These are phyloP conservation scores for Papilionanthe hybrid DNA, from an alignment of 116 monocot species.

Conservation along the genomic window DNA sequence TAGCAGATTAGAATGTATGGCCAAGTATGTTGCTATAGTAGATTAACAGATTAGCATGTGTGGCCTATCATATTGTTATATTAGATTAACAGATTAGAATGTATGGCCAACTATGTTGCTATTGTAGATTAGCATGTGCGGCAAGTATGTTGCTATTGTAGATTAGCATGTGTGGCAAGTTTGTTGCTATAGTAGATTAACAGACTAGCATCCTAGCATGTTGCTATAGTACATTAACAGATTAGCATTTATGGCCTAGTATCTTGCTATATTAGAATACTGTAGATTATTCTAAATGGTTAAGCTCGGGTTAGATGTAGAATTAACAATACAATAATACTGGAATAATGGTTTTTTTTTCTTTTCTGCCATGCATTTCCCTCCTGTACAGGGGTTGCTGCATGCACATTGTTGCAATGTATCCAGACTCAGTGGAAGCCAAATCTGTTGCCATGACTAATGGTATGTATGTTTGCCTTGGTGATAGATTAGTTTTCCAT, in stretches of 20 bases:
- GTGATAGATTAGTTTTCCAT: not conserved
- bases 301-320: constrained; percentile 25
- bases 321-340: constrained; percentile 26
- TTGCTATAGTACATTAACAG: constrained; percentile 14
- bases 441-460: not conserved
- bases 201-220: not conserved
- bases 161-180: not conserved
- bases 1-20: no score
- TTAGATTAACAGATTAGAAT: no score
- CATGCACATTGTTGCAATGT: not conserved
- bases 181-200: not conserved
- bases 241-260: not conserved
- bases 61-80: no score
- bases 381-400: constrained; percentile 32
- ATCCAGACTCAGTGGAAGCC: not conserved
- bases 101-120: no score
- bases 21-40: no score
- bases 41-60: no score
- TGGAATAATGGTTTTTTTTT: constrained; percentile 29
- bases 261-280: constrained; percentile 14
- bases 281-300: constrained; percentile 6
- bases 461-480: not conserved
- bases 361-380: constrained; percentile 30
- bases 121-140: no score
- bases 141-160: not conserved